Evolutionary conservation across 495 filamentous ascomycete species (phyloP), one percentile per base, ranked within the genome.

Genomic region (Talaromyces thailandensis): DNA sequence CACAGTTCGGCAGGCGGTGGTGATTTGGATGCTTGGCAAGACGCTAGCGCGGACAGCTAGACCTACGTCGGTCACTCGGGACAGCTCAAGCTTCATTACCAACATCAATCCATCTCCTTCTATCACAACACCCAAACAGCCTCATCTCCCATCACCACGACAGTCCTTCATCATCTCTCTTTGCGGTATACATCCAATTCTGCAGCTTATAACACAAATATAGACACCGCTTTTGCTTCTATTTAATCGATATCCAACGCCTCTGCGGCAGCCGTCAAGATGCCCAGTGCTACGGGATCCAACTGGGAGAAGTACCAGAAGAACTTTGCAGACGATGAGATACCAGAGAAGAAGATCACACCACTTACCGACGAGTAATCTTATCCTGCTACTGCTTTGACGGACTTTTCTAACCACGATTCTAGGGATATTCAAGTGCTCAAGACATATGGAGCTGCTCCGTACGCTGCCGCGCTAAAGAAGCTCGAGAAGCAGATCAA

Each of bases 291-390:
- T 77, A 96, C 88, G 63, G 94, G 94, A 69, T 74, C 81, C 72
- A 91, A 82, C 84, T 98, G 94, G 94, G 93, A 98, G 85, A 97
- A 98, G 83, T 97, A 96, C 81, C 79, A 85, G 78, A 97, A 98
- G 83, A 89, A 88, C 70, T 98, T 89, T 70, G 93, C 88, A 63
- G 94, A 98, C 71, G 94, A 98, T 66, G 94, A 98, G 71, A 84
- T 92, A 73, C 90, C 92, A 71, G 94, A 98, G 83, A 98, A 98
- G 89, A 98, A 98, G 84, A 98, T 98, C 71, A 92, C 91, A 43
- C 94, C 94, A 63, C 81, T 98, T 37, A 85, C 92, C 66, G 94
- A 96, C 81, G 93, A 96, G 93, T 98, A 81, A 68, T 89, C 82
- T 40, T 11, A 57, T 63, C 53, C 11, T 32, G 29, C 23, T 2